phyloP scores from a whole-genome alignment of 495 filamentous ascomycete species.

The Trichoderma parareesei region DNA sequence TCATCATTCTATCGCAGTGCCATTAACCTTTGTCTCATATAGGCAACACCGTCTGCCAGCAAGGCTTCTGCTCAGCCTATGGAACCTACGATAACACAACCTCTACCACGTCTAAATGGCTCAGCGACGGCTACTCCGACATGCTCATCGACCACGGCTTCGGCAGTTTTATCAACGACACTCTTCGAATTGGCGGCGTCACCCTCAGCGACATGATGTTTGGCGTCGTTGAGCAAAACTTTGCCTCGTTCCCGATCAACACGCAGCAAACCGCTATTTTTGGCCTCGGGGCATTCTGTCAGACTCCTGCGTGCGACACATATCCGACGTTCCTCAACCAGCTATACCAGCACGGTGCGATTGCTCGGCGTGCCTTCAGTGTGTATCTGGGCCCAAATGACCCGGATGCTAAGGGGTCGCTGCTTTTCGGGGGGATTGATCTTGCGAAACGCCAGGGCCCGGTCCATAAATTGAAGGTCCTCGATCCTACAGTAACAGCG shows the following conservation, averaged over 20 bases:
- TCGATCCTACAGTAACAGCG: not conserved
- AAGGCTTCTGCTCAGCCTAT: not conserved
- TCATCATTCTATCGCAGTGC: not conserved
- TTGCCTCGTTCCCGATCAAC: not conserved
- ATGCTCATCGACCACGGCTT: conserved; percentile 4
- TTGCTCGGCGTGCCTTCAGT: conserved; percentile 1
- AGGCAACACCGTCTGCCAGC: conserved; percentile 1
- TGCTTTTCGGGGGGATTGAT: not conserved
- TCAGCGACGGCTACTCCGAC: not conserved
- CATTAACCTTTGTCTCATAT: not conserved
- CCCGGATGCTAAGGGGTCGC: not conserved
- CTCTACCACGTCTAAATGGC: not conserved
- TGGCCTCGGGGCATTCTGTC: not conserved
- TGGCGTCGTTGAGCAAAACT: not conserved
- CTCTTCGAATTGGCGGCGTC: not conserved
- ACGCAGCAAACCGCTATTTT: conserved; percentile 1
- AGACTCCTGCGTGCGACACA: not conserved
- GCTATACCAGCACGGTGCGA: not conserved
- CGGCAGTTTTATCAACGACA: not conserved
- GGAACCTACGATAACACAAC: conserved; percentile 1
- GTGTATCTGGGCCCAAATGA: conserved; percentile 1
- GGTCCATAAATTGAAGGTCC: not conserved
- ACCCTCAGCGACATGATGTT: not conserved
- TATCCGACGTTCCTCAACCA: not conserved
- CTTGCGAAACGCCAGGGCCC: not conserved